Conservation (phyloP, 2,329 filamentous ascomycete genomes). For the Diaporthe vaccinii region DNA sequence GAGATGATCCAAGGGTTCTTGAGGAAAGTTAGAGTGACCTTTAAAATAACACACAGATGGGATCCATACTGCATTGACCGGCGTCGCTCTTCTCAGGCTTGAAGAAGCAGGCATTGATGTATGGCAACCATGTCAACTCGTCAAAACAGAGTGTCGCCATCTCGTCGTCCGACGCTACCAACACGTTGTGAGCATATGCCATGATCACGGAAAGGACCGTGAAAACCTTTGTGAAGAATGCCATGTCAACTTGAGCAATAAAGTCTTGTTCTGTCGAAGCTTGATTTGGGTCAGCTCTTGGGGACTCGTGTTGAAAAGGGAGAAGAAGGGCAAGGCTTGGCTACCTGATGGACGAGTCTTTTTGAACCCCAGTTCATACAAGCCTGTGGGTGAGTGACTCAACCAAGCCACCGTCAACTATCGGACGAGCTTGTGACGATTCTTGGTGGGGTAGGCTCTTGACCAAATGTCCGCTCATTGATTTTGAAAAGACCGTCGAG, state of each 20-base stretch:
- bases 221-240: no score
- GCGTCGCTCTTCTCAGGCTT: not conserved
- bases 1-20: not conserved
- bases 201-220: not conserved
- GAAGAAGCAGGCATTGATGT: not conserved
- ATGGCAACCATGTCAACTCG: not conserved
- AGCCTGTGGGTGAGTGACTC: not conserved
- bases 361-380: not conserved
- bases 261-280: not conserved
- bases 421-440: not conserved
- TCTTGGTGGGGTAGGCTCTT: not conserved
- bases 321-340: no score
- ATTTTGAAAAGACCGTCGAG: no score
- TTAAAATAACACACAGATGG: accelerated
- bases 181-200: not conserved
- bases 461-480: no score
- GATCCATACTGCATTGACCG: not conserved
- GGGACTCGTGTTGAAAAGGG: not conserved
- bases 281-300: not conserved
- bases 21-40: not conserved
- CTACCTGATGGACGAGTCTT: not conserved
- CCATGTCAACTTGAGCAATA: accelerated
- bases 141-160: not conserved
- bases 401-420: not conserved
- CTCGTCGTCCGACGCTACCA: not conserved